These are phyloP conservation scores for Pyrrhoderma lamaoense DNA, from an alignment of 1,284 basidiomycete species.

Conservation along the genomic window DNA sequence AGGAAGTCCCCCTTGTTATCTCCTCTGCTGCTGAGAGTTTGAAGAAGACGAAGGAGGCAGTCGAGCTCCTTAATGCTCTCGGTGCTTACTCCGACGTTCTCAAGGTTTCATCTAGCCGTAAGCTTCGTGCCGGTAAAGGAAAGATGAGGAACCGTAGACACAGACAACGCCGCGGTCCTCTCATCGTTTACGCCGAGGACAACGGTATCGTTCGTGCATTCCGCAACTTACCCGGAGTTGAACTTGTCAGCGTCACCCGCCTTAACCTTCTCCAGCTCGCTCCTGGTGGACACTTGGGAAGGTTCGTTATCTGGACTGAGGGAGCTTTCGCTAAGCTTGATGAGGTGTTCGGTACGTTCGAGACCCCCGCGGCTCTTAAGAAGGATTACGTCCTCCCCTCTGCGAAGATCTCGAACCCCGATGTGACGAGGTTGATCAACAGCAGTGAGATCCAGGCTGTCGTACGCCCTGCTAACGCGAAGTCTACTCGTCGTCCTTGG, in stretches of 20 bases:
- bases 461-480: conserved; percentile 79
- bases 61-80: conserved; percentile 87
- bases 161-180: conserved; percentile 95
- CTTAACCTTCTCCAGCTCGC: conserved; percentile 99
- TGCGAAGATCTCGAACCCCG: conserved; percentile 96
- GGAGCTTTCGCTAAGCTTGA: conserved; percentile 90
- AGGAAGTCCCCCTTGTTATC: conserved; percentile 96
- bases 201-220: conserved; percentile 97
- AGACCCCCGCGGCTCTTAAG: conserved; percentile 82
- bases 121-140: conserved; percentile 95
- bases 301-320: conserved; percentile 99
- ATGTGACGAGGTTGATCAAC: conserved; percentile 98
- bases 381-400: conserved; percentile 89
- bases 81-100: conserved; percentile 91
- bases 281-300: conserved; percentile 97
- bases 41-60: conserved; percentile 97
- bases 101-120: conserved; percentile 97
- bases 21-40: conserved; percentile 75
- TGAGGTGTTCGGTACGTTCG: conserved; percentile 91
- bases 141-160: conserved; percentile 97
- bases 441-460: conserved; percentile 94
- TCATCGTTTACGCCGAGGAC: conserved; percentile 97
- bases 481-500: conserved; percentile 88
- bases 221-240: conserved; percentile 98
- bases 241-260: conserved; percentile 90